Evolutionary conservation across 2,329 filamentous ascomycete genomes (phyloP).

Genomic region (Didymella pomorum): DNA sequence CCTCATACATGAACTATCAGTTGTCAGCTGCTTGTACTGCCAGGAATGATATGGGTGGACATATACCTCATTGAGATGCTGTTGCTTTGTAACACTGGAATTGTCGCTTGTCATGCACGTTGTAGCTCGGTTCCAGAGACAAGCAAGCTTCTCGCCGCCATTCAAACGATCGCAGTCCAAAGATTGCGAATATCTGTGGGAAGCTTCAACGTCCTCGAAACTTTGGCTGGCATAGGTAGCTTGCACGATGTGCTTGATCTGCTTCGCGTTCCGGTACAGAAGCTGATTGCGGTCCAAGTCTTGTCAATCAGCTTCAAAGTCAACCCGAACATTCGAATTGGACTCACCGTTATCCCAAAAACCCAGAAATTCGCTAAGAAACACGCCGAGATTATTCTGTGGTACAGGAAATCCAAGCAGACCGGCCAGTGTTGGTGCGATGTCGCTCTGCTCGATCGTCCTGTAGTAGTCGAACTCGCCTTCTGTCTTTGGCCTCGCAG

Average conservation of each 20-base stretch:
- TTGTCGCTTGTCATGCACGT: constrained; percentile 18
- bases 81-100: constrained; percentile 18
- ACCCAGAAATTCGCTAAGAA: constrained; percentile 79
- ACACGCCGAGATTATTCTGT: constrained; percentile 86
- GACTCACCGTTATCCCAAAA: constrained; percentile 77
- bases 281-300: constrained; percentile 68
- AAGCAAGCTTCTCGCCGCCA: constrained; percentile 62
- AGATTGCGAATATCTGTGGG: background rate
- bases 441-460: constrained; percentile 90
- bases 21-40: constrained; percentile 15
- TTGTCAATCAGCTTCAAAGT: constrained; percentile 35
- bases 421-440: constrained; percentile 87
- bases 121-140: constrained; percentile 67
- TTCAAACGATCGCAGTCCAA: background rate
- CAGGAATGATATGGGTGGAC: too few relatives aligned
- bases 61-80: constrained; percentile 56
- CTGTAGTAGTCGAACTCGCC: constrained; percentile 84
- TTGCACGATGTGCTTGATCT: constrained; percentile 79
- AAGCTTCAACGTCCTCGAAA: constrained; percentile 51
- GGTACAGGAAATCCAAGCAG: constrained; percentile 88
- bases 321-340: constrained; percentile 19
- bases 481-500: constrained; percentile 60
- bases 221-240: constrained; percentile 71
- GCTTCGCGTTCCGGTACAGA: constrained; percentile 78
- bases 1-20: constrained; percentile 68